Evolutionary conservation across 73 alveolate species (phyloP), one percentile per base, ranked within the genome.

Genomic region (Urostyla sp.): DNA sequence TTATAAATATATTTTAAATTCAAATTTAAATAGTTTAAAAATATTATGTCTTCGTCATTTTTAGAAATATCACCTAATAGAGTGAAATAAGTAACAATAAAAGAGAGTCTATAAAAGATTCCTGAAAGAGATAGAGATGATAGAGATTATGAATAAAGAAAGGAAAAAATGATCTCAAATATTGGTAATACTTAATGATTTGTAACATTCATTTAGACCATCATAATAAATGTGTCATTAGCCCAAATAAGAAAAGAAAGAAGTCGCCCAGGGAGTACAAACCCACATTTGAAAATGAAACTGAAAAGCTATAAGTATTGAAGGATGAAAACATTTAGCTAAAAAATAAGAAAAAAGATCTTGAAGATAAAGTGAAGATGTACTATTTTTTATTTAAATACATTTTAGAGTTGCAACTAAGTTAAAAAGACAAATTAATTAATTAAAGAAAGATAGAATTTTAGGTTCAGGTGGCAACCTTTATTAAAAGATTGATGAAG

Each of bases 291-390:
- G 83, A 56, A 0, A 36, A 73, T 48, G 74, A 53, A 83, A 73
- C 57, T 15, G 91, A 83, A 23, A 83, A 59, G 56, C 54, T 52
- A 28, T 46, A 54, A 28, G 76, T 46, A 16, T 72, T 83, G 0
- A 32, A 30, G 11, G 87, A 83, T 31, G 91, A 83, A 44, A 83
- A 83, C 55, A 15, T 8, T 20, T 63, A 73, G 28, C 59, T 83
- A 11, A 83, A 83, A 56, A 38, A n/a, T 2, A 50, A 45, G 23
- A 43, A 73, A 76, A 20, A 75, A 32, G 54, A 38, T 6, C 87
- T 83, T 13, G 91, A 83, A 24, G 87, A 59, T 0, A 87, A 83
- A 23, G 69, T 83, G 32, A 73, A 50, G 36, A 18, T 72, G 79
- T 63, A 63, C 37, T 10, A 6, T 6, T 30, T 35, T 7, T 30